A percentile compares a stretch with the other conserved stretches of the same genome.
Conservation (phyloP, 768 basidiomycete genomes). For the Panaeolus cyanescens region DNA sequence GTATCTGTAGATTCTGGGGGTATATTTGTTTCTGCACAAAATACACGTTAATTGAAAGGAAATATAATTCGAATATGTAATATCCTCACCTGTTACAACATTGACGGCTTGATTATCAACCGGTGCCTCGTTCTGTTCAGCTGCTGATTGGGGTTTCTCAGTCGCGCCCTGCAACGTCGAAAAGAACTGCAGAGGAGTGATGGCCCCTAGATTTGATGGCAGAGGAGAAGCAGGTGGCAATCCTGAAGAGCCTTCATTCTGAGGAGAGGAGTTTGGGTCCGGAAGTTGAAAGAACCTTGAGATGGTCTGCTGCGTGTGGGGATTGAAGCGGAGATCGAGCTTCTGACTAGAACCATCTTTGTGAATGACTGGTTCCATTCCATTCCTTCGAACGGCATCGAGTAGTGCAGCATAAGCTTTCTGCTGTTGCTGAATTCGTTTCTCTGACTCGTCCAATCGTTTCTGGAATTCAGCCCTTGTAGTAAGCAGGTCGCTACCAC, state of each 20-base stretch:
- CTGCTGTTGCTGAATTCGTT: background rate
- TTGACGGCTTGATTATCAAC: background rate
- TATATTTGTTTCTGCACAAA: background rate
- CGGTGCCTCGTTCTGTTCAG: background rate
- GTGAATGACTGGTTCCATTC: background rate
- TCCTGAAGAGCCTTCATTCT: background rate
- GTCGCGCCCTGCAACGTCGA: background rate
- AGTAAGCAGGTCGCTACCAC: background rate
- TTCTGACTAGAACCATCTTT: background rate
- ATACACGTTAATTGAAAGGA: background rate
- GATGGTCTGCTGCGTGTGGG: background rate
- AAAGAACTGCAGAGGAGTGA: background rate
- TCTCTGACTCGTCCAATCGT: background rate
- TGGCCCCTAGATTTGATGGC: background rate
- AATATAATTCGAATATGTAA: background rate
- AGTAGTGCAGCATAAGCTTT: background rate
- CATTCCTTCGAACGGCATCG: background rate
- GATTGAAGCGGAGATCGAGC: background rate
- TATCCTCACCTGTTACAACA: background rate
- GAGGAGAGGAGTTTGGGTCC: background rate
- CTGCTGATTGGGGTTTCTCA: background rate
- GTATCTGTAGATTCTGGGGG: background rate
- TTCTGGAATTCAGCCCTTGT: background rate
- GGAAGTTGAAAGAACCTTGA: background rate
- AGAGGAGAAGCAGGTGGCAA: no score